phyloP scores from a whole-genome alignment of 306 rosid genomes.

The Boehmeria nivea region DNA sequence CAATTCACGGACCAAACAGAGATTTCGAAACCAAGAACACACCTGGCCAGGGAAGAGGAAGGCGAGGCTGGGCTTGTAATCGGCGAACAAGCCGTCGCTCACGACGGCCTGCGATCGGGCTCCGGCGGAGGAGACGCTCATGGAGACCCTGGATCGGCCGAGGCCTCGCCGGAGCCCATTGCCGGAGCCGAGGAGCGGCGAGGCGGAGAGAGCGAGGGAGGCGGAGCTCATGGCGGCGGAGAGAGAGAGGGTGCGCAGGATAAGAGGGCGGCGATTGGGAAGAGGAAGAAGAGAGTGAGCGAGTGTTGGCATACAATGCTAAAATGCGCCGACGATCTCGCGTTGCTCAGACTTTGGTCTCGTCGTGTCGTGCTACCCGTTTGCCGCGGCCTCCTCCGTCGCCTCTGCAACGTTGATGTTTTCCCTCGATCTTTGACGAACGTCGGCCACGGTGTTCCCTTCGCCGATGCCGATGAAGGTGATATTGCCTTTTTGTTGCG shows the following conservation, averaged over 20 bases:
- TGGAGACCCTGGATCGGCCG: conserved; percentile 66
- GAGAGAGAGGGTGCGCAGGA: conserved; percentile 23
- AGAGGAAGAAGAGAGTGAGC: not conserved
- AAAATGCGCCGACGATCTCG: conserved; percentile 22
- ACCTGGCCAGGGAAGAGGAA: conserved; percentile 98
- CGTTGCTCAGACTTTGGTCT: no score
- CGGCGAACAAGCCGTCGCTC: conserved; percentile 50
- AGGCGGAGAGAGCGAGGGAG: conserved; percentile 30
- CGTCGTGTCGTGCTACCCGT: no score
- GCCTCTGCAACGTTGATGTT: no score
- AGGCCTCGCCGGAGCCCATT: conserved; percentile 29
- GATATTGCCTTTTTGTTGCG: no score
- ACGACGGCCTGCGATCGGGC: conserved; percentile 51
- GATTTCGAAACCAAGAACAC: no score
- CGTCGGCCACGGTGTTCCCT: no score
- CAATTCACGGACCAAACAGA: no score
- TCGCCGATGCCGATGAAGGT: no score
- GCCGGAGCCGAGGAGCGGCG: conserved; percentile 22
- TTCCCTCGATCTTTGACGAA: no score
- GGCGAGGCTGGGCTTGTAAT: conserved; percentile 63
- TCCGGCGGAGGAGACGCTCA: conserved; percentile 59
- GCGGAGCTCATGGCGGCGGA: conserved; percentile 18
- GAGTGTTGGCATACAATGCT: not conserved
- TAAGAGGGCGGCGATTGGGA: conserved; percentile 16
- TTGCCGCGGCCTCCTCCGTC: no score